These are phyloP conservation scores for Leccinum laetum DNA, from an alignment of 1,284 basidiomycete genomes.

Conservation along the genomic window DNA sequence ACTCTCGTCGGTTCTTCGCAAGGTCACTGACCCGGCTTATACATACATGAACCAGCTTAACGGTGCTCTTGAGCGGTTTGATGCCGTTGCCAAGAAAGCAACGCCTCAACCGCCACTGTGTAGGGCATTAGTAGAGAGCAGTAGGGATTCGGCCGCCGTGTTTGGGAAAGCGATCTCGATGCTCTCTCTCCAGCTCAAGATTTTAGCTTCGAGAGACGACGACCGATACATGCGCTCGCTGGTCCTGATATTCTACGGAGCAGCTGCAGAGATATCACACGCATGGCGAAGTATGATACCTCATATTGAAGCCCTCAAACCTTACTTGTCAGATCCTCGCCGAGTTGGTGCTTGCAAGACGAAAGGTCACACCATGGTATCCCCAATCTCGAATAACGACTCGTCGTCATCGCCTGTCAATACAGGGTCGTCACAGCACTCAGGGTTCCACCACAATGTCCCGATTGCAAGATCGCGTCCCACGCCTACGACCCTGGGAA, in stretches of 20 bases:
- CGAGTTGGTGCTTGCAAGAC: slow-evolving; percentile 33
- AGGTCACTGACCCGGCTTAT: slow-evolving; percentile 86
- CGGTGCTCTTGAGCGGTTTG: slow-evolving; percentile 90
- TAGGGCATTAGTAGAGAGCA: slow-evolving; percentile 79
- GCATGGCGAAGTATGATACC: slow-evolving; percentile 85
- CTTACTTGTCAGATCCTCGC: slow-evolving; percentile 54
- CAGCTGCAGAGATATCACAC: slow-evolving; percentile 84
- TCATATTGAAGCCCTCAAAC: slow-evolving; percentile 70
- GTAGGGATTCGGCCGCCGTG: slow-evolving; percentile 82
- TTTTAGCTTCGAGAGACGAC: slow-evolving; percentile 77
- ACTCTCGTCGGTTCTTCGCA: slow-evolving; percentile 78
- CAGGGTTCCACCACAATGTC: slow-evolving; percentile 27
- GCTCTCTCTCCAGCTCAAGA: slow-evolving; percentile 79
- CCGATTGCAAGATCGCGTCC: slow-evolving; percentile 42
- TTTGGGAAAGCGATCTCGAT: slow-evolving; percentile 90
- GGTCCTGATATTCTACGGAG: slow-evolving; percentile 87
- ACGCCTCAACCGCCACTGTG: slow-evolving; percentile 76
- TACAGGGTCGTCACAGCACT: slow-evolving; percentile 22
- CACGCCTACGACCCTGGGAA: slow-evolving; percentile 24
- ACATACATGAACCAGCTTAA: slow-evolving; percentile 85
- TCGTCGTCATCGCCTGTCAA: slow-evolving; percentile 21
- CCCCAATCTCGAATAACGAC: slow-evolving; percentile 18
- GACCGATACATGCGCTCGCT: slow-evolving; percentile 88
- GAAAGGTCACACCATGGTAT: slow-evolving; percentile 17
- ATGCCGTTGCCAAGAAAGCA: slow-evolving; percentile 74